phyloP scores from a whole-genome alignment of 2,329 filamentous ascomycete species.

The Cordyceps javanica region DNA sequence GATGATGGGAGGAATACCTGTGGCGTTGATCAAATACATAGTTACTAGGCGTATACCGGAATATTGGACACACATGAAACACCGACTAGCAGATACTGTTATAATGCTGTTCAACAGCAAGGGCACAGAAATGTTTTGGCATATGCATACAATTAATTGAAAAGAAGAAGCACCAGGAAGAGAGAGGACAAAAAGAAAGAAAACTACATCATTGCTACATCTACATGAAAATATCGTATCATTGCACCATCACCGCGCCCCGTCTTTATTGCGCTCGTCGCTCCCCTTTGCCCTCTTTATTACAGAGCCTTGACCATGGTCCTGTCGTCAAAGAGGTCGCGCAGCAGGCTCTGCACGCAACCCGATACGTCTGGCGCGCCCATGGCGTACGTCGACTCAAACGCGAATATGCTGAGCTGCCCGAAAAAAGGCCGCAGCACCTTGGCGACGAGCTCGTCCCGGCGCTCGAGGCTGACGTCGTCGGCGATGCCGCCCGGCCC shows the following conservation, averaged over 20 bases:
- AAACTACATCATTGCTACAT: background rate
- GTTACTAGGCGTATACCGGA: slow-evolving; percentile 1
- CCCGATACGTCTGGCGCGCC: slow-evolving; percentile 58
- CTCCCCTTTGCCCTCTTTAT: slow-evolving; percentile 16
- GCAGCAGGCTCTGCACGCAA: slow-evolving; percentile 59
- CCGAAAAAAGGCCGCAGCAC: slow-evolving; percentile 84
- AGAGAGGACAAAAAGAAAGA: background rate
- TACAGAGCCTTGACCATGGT: slow-evolving; percentile 58
- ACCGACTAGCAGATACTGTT: too few relatives aligned
- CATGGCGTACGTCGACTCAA: slow-evolving; percentile 90
- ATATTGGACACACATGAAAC: background rate
- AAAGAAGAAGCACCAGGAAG: too few relatives aligned
- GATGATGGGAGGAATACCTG: background rate
- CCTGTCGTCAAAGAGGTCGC: slow-evolving; percentile 74
- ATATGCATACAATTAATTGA: too few relatives aligned
- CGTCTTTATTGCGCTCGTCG: background rate
- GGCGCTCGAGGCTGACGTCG: slow-evolving; percentile 51
- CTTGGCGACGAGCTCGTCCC: slow-evolving; percentile 65
- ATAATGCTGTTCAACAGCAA: background rate
- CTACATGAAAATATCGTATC: background rate
- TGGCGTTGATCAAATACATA: background rate
- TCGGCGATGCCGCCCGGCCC: slow-evolving; percentile 46
- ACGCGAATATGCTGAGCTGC: slow-evolving; percentile 85
- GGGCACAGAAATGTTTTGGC: too few relatives aligned
- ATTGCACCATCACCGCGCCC: background rate